Conservation (phyloP, 208 protist genomes). For the Crithidia sp. region DNA sequence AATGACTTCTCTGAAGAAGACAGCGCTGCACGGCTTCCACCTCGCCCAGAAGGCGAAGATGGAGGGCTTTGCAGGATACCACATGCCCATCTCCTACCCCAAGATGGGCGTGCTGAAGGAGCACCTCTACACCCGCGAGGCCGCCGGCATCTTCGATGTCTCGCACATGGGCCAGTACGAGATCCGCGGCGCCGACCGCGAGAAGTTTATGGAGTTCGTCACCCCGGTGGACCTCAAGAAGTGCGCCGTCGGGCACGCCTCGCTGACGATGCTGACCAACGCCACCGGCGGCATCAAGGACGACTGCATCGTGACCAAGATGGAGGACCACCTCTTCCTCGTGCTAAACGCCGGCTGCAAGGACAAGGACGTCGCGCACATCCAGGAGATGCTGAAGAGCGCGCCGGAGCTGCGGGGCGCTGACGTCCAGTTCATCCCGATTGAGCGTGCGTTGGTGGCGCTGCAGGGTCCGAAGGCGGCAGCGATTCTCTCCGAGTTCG, state of each 20-base stretch:
- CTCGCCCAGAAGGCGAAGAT: conserved; percentile 92
- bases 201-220: conserved; percentile 94
- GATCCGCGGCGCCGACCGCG: conserved; percentile 90
- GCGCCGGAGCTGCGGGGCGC: conserved; percentile 62
- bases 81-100: conserved; percentile 96
- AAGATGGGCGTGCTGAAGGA: conserved; percentile 85
- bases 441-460: conserved; percentile 88
- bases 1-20: conserved; percentile 68
- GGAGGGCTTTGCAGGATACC: conserved; percentile 95
- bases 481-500: conserved; percentile 52
- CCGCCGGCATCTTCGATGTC: conserved; percentile 96
- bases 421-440: conserved; percentile 82
- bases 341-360: conserved; percentile 97
- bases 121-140: conserved; percentile 89
- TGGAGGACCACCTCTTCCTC: conserved; percentile 88
- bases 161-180: conserved; percentile 97
- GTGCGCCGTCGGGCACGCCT: conserved; percentile 42
- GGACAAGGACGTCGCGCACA: conserved; percentile 94
- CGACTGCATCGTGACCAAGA: conserved; percentile 95
- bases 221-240: conserved; percentile 83
- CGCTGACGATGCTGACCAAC: conserved; percentile 95
- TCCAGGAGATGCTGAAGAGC: conserved; percentile 35
- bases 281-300: conserved; percentile 94
- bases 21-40: conserved; percentile 88
- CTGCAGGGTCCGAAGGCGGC: conserved; percentile 93